phyloP scores from a whole-genome alignment of 2,329 filamentous ascomycete species.

The Hypoxylon sp. region DNA sequence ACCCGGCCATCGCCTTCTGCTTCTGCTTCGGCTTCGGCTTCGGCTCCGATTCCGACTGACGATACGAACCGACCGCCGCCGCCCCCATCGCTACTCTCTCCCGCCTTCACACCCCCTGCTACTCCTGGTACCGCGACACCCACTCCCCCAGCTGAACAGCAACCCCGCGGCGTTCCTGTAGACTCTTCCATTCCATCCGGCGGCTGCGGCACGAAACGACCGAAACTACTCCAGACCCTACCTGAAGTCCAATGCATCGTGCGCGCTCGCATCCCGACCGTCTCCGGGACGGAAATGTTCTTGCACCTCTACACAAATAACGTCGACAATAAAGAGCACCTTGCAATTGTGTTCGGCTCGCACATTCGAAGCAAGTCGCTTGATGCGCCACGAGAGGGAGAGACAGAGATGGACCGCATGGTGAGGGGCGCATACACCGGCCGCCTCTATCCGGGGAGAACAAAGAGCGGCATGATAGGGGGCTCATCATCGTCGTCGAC shows the following conservation, averaged over 20 bases:
- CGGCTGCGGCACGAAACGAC: slow-evolving; percentile 74
- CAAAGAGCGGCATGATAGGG: slow-evolving; percentile 75
- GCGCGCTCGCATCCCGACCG: slow-evolving; percentile 93
- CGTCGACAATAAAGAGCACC: slow-evolving; percentile 93
- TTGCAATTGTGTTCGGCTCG: slow-evolving; percentile 96
- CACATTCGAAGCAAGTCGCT: slow-evolving; percentile 82
- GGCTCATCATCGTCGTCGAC: slow-evolving; percentile 51
- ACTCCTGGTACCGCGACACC: slow-evolving; percentile 74
- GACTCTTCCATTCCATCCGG: slow-evolving; percentile 71
- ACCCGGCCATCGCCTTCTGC: slow-evolving; percentile 18
- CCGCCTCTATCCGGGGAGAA: slow-evolving; percentile 86
- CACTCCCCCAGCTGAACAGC: slow-evolving; percentile 51
- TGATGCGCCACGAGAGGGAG: slow-evolving; percentile 79
- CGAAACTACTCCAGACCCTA: slow-evolving; percentile 80
- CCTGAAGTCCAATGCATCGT: slow-evolving; percentile 95
- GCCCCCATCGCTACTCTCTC: slow-evolving; percentile 84
- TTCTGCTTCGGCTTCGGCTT: slow-evolving; percentile 2
- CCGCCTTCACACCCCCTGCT: slow-evolving; percentile 82
- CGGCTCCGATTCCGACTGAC: slow-evolving; percentile 19
- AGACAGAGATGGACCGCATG: slow-evolving; percentile 92
- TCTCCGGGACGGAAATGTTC: slow-evolving; percentile 94
- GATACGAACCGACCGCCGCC: slow-evolving; percentile 53
- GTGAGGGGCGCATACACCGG: slow-evolving; percentile 94
- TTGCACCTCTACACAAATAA: slow-evolving; percentile 94
- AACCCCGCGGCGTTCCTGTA: slow-evolving; percentile 69